These are phyloP conservation scores for Carex sylvatica DNA, from an alignment of 202 grass and related monocot species.

Conservation along the genomic window DNA sequence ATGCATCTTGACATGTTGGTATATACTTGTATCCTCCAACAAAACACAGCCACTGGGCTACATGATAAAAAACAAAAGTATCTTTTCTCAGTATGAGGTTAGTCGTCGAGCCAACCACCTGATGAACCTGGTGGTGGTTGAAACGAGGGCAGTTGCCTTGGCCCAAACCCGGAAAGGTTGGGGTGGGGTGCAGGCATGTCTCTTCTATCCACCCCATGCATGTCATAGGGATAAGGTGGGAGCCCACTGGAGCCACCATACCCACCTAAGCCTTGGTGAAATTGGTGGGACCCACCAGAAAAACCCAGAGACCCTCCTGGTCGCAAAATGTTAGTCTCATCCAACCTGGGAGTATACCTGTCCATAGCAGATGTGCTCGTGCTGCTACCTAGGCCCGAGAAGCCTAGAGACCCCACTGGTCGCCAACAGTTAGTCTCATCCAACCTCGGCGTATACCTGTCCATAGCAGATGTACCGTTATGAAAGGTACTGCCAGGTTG, in stretches of 20 bases:
- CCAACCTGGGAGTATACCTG: constrained; percentile 41
- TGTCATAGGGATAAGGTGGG: constrained; percentile 18
- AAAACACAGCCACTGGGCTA: not conserved
- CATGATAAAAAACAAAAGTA: not conserved
- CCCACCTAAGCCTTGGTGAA: not conserved
- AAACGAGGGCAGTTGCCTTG: constrained; percentile 24
- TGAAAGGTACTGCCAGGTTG: constrained; percentile 20
- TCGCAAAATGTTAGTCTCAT: constrained; percentile 37
- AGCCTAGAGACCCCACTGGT: not conserved
- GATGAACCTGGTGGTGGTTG: constrained; percentile 29
- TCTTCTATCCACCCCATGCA: constrained; percentile 29
- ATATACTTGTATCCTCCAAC: not conserved
- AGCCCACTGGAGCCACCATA: not conserved
- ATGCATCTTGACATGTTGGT: constrained; percentile 2
- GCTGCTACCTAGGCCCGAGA: not conserved
- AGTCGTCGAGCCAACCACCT: constrained; percentile 33
- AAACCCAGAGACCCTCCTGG: not conserved
- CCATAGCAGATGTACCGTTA: constrained; percentile 11
- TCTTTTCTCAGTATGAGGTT: constrained; percentile 20
- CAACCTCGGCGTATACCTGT: no score
- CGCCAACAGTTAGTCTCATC: no score
- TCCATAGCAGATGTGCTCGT: constrained; percentile 40
- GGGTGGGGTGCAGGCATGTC: constrained; percentile 1
- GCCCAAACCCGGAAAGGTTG: constrained; percentile 17
- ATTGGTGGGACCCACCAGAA: constrained; percentile 4